A percentile compares a stretch with the other conserved stretches of the same genome.
These are phyloP conservation scores for Euphorbia schlechtendalii DNA, from an alignment of 441 rosid genomes.

Conservation along the genomic window DNA sequence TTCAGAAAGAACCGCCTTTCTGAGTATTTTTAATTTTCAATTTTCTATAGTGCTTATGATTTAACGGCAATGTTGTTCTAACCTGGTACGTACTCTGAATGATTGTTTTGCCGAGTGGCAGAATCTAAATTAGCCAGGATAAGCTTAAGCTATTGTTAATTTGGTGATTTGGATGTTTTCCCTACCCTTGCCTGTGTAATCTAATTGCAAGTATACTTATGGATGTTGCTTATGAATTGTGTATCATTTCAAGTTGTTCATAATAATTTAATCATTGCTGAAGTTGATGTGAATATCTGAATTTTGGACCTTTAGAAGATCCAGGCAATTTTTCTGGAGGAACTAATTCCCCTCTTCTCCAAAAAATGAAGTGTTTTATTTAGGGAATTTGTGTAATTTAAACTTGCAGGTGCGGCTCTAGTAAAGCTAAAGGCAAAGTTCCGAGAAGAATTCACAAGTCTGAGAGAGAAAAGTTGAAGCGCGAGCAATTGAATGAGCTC, in stretches of 20 bases:
- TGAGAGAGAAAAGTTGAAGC: conserved; percentile 88
- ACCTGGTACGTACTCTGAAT: too few relatives aligned
- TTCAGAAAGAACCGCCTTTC: neutral
- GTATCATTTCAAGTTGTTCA: neutral
- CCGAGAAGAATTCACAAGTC: conserved; percentile 84
- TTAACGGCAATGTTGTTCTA: neutral
- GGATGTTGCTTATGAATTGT: neutral
- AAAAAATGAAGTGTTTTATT: too few relatives aligned
- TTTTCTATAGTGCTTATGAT: neutral
- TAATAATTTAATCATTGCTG: neutral
- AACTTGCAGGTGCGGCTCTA: conserved; percentile 37
- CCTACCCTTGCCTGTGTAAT: conserved; percentile 7
- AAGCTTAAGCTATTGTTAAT: neutral
- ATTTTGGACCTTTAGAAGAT: neutral
- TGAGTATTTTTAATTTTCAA: neutral
- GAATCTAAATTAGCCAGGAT: neutral
- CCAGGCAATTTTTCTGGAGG: neutral
- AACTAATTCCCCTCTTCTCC: too few relatives aligned
- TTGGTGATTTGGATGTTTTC: neutral
- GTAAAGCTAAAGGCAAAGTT: conserved; percentile 45
- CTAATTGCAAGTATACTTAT: neutral
- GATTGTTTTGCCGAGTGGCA: neutral
- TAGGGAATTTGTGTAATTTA: neutral
- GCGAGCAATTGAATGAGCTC: conserved; percentile 87
- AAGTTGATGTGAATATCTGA: conserved; percentile 1